Percentiles rank a stretch among this genome's conserved stretches.
phyloP scores from a whole-genome alignment of 2,329 filamentous ascomycete genomes.

The Trichoderma sp. region DNA sequence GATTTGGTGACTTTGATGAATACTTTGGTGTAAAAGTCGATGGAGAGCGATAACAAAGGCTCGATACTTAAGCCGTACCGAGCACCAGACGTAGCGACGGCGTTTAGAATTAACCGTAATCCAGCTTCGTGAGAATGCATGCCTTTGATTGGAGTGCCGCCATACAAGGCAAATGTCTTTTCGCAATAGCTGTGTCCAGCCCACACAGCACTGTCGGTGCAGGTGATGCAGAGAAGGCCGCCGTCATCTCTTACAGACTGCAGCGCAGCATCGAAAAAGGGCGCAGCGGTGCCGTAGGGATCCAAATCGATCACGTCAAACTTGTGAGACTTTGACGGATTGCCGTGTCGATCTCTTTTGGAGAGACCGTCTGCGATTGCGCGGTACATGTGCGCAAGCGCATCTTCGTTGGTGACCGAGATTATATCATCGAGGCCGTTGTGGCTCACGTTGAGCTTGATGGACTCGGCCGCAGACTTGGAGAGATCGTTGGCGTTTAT shows the following conservation, averaged over 20 bases:
- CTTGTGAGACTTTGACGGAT: constrained; percentile 48
- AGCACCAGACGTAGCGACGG: constrained; percentile 76
- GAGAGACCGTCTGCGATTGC: constrained; percentile 58
- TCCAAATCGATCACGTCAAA: constrained; percentile 97
- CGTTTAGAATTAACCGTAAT: constrained; percentile 80
- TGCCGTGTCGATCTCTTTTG: constrained; percentile 43
- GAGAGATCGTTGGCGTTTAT: constrained; percentile 91
- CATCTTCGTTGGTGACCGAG: constrained; percentile 75
- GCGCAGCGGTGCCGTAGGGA: constrained; percentile 90
- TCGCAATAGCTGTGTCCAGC: constrained; percentile 92
- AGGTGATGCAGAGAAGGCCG: constrained; percentile 90
- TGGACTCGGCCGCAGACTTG: constrained; percentile 72
- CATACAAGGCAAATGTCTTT: constrained; percentile 92
- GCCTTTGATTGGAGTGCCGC: constrained; percentile 83
- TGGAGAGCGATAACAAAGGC: constrained; percentile 86
- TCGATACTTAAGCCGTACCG: constrained; percentile 88
- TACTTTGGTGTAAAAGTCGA: constrained; percentile 91
- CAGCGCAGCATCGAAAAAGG: constrained; percentile 88
- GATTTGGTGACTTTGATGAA: constrained; percentile 83
- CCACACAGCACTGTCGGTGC: constrained; percentile 94
- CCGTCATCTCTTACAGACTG: constrained; percentile 83
- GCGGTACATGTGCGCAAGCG: constrained; percentile 87
- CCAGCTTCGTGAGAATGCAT: constrained; percentile 86
- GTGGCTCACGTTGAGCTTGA: constrained; percentile 80
- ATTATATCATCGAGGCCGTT: constrained; percentile 75